These are phyloP conservation scores for Kodamaea plutei DNA, from an alignment of 1,139 yeast species.

Conservation along the genomic window DNA sequence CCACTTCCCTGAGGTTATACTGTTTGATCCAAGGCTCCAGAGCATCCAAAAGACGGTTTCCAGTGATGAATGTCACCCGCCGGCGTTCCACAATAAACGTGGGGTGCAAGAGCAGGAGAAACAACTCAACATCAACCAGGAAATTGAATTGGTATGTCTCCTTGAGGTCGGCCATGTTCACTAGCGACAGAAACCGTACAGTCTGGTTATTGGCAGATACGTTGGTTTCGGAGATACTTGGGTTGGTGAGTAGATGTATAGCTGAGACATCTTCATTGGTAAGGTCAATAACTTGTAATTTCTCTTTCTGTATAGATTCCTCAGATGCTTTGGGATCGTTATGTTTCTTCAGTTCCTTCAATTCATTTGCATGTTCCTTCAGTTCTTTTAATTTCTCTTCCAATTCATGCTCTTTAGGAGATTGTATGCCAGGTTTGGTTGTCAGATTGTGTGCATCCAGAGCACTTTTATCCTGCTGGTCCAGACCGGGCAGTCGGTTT, in stretches of 20 bases:
- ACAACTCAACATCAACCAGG: constrained; percentile 38
- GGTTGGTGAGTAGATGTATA: constrained; percentile 23
- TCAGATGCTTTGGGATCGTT: no score
- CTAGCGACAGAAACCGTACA: constrained; percentile 16
- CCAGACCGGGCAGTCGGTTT: no score
- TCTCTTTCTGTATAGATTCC: no score
- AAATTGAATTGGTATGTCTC: constrained; percentile 51
- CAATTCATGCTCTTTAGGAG: no score
- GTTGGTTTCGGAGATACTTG: constrained; percentile 15
- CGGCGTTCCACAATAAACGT: constrained; percentile 16
- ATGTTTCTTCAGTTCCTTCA: no score
- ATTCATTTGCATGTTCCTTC: no score
- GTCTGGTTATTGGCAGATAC: constrained; percentile 22
- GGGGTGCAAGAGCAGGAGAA: constrained; percentile 32
- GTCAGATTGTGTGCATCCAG: no score
- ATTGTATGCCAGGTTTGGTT: no score
- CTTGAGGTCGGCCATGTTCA: constrained; percentile 16
- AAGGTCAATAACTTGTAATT: background rate
- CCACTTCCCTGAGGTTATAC: constrained; percentile 27
- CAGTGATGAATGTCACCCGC: constrained; percentile 31
- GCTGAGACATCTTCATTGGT: constrained; percentile 15
- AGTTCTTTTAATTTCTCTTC: no score
- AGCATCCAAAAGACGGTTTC: constrained; percentile 19
- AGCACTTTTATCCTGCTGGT: no score
- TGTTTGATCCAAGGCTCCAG: constrained; percentile 11